Conservation (phyloP, 495 filamentous ascomycete species). For the Lepraria neglecta region DNA sequence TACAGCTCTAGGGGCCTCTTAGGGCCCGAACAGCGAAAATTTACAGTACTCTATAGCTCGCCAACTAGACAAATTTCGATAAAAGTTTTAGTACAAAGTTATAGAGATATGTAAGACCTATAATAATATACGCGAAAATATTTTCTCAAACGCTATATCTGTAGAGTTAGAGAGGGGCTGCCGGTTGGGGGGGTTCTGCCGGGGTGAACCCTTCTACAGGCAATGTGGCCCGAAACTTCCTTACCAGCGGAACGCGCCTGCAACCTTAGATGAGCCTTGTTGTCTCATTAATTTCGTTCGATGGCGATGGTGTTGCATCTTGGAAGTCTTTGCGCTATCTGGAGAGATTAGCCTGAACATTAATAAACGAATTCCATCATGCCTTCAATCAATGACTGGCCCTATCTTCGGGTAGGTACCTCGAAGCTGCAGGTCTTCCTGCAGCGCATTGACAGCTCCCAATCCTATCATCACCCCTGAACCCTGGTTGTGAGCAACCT, state of each 20-base stretch:
- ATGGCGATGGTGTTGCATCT: background rate
- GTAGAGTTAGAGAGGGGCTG: too few relatives aligned
- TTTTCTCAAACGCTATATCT: too few relatives aligned
- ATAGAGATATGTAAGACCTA: too few relatives aligned
- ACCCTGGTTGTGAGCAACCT: background rate
- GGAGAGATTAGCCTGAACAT: background rate
- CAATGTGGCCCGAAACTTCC: background rate
- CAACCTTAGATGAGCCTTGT: slow-evolving; percentile 15
- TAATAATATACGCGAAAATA: too few relatives aligned
- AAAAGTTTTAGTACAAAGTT: too few relatives aligned
- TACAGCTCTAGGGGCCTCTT: too few relatives aligned
- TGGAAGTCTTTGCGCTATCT: background rate
- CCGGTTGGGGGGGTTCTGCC: too few relatives aligned
- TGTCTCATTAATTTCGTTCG: background rate
- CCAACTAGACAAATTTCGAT: too few relatives aligned
- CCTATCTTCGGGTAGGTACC: background rate
- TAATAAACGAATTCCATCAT: background rate
- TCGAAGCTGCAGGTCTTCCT: slow-evolving; percentile 4
- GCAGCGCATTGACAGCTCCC: slow-evolving; percentile 4
- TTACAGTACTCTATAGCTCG: too few relatives aligned
- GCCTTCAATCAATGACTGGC: background rate
- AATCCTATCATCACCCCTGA: slow-evolving; percentile 4
- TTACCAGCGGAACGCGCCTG: slow-evolving; percentile 11
- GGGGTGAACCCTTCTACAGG: too few relatives aligned
- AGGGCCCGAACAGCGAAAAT: too few relatives aligned